These are phyloP conservation scores for Fusarium phyllophilum DNA, from an alignment of 2,329 filamentous ascomycete genomes.

Conservation along the genomic window DNA sequence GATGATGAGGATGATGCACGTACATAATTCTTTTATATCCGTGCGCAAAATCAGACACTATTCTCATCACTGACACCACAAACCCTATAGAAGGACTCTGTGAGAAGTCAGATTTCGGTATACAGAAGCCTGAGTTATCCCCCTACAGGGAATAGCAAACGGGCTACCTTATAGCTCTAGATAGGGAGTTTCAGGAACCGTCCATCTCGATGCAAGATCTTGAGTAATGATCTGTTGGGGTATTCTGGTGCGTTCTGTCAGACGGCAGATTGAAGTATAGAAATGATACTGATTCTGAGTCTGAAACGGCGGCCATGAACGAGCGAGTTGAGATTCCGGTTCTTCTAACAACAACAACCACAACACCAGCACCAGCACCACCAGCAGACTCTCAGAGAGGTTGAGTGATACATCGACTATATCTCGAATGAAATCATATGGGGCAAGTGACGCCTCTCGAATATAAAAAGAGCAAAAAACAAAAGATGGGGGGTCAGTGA, in stretches of 20 bases:
- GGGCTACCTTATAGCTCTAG: neutral
- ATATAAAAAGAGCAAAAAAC: neutral
- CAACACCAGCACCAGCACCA: neutral
- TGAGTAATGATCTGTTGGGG: no score
- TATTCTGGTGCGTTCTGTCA: neutral
- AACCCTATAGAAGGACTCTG: neutral
- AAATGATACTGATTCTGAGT: neutral
- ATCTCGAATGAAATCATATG: neutral
- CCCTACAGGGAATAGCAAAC: neutral
- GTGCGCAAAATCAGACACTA: neutral
- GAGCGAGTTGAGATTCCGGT: fast-evolving
- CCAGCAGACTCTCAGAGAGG: neutral
- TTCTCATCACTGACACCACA: neutral
- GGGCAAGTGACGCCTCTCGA: no score
- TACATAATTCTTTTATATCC: neutral
- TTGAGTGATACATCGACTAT: neutral
- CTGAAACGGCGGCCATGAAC: no score
- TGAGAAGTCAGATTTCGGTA: no score
- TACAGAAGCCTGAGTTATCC: neutral
- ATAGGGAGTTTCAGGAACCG: neutral
- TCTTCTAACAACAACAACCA: no score
- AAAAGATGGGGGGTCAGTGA: neutral
- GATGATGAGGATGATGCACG: fast-evolving
- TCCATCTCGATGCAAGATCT: neutral
- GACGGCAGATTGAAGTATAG: neutral